Percentiles rank a stretch among this genome's conserved stretches.
phyloP scores from a whole-genome alignment of 2,329 filamentous ascomycete genomes.

The Fusarium kyushuense region DNA sequence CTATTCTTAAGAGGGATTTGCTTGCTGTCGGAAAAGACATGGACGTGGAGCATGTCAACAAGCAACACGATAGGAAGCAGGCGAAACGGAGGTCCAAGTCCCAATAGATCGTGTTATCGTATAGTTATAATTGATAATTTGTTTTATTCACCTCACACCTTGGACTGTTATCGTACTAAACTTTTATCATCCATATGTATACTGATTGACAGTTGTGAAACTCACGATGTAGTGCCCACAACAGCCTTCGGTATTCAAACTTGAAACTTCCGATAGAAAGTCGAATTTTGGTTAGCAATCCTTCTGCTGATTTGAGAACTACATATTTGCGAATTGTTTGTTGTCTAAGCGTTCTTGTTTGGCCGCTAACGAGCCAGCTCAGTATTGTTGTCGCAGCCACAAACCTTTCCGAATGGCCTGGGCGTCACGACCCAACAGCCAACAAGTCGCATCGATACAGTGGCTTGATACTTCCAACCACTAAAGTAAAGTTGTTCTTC shows the following conservation, averaged over 20 bases:
- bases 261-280: rapidly evolving
- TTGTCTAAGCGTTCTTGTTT: neutral
- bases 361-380: neutral
- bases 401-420: neutral
- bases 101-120: neutral
- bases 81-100: neutral
- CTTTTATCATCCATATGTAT: neutral
- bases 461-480: neutral
- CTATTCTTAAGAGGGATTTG: neutral
- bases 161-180: neutral
- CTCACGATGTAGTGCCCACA: neutral
- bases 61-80: slow-evolving; percentile 12
- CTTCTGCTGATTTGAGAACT: too few species aligned
- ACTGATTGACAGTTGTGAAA: neutral
- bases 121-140: neutral
- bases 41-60: slow-evolving; percentile 14
- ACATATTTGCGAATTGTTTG: neutral
- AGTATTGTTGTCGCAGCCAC: slow-evolving; percentile 7
- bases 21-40: slow-evolving; percentile 27
- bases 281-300: neutral
- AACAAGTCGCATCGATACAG: neutral
- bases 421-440: neutral
- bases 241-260: neutral
- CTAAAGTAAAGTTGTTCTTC: rapidly evolving
- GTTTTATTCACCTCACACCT: neutral